Conservation (phyloP, 179 eudicot genomes). For the Silene noctiflora region DNA sequence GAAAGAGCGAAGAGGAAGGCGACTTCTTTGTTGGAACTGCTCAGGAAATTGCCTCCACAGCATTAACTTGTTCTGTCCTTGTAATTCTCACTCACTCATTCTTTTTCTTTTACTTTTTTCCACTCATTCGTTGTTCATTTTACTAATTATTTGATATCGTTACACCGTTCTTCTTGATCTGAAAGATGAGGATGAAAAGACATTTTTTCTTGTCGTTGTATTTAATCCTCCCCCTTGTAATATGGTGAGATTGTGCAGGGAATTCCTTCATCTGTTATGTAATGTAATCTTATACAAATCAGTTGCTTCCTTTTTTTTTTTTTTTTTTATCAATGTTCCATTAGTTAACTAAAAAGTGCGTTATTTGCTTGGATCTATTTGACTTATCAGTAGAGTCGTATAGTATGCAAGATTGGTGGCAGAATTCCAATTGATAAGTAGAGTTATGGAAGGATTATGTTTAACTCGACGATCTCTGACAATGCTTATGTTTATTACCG, state of each 20-base stretch:
- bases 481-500: too few species aligned
- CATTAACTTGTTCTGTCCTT: slow-evolving; percentile 11
- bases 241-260: neutral
- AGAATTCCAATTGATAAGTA: too few species aligned
- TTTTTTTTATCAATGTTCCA: too few species aligned
- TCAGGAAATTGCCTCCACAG: slow-evolving; percentile 29
- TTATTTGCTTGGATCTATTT: too few species aligned
- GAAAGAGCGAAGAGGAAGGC: slow-evolving; percentile 50
- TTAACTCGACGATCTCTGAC: too few species aligned
- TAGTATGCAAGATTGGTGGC: too few species aligned
- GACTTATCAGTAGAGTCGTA: too few species aligned
- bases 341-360: too few species aligned
- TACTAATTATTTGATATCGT: slow-evolving; percentile 11
- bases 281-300: neutral
- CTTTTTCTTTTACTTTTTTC: neutral
- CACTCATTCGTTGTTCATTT: neutral
- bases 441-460: too few species aligned
- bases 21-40: slow-evolving; percentile 42
- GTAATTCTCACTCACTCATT: neutral
- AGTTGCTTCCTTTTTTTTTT: too few species aligned
- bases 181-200: slow-evolving; percentile 8
- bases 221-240: neutral
- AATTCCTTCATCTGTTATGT: neutral
- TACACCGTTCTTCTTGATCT: slow-evolving; percentile 14
- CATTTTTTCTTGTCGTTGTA: neutral